A percentile compares a stretch with the other conserved stretches of the same genome.
These are phyloP conservation scores for Podospora bellae-mahoneyi DNA, from an alignment of 495 filamentous ascomycete genomes.

Conservation along the genomic window DNA sequence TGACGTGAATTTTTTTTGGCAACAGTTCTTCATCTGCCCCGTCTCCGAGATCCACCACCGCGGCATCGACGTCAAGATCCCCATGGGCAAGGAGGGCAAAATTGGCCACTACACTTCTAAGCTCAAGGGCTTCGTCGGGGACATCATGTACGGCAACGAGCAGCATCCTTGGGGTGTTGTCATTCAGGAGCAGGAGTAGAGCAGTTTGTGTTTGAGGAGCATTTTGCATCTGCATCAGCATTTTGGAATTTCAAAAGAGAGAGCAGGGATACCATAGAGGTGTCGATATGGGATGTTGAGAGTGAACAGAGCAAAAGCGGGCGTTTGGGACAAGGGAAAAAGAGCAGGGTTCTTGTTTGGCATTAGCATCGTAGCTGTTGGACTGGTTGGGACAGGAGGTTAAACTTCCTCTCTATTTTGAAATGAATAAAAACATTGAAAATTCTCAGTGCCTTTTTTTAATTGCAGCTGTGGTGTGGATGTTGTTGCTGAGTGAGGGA, in stretches of 20 bases:
- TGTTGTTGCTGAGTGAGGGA: background rate
- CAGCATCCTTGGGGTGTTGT: slow-evolving; percentile 76
- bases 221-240: background rate
- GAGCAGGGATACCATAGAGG: background rate
- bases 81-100: slow-evolving; percentile 54
- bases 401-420: background rate
- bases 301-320: background rate
- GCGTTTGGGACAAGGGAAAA: background rate
- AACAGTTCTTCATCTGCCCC: slow-evolving; percentile 75
- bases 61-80: slow-evolving; percentile 62
- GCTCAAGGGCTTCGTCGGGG: slow-evolving; percentile 73
- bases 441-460: background rate
- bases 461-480: background rate
- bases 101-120: slow-evolving; percentile 61
- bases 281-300: background rate
- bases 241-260: background rate
- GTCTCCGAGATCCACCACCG: slow-evolving; percentile 71
- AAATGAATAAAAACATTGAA: background rate
- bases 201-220: slow-evolving; percentile 5
- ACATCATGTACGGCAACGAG: slow-evolving; percentile 84
- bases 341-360: background rate
- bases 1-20: slow-evolving; percentile 8
- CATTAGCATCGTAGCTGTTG: background rate
- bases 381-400: background rate
- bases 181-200: slow-evolving; percentile 54